Evolutionary conservation across 495 filamentous ascomycete genomes (phyloP).

Genomic region (Talaromyces nanjingensis): DNA sequence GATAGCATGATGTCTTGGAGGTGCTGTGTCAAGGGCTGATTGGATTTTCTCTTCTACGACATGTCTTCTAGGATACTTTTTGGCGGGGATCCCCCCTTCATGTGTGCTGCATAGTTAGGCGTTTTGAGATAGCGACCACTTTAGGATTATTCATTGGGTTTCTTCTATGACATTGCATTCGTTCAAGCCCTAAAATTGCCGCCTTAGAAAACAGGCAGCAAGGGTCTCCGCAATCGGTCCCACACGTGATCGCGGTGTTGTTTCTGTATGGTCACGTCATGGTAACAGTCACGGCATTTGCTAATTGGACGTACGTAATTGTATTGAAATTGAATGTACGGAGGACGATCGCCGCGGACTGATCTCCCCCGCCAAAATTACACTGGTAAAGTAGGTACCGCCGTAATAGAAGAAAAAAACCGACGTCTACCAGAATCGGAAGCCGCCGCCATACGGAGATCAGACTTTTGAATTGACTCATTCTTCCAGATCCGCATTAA

Average conservation of each 20-base stretch:
- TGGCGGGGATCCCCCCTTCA: background rate
- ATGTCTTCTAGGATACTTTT: background rate
- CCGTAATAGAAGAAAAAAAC: constrained; percentile 4
- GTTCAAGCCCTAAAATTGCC: background rate
- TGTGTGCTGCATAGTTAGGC: background rate
- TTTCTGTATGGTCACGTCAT: background rate
- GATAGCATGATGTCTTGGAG: constrained; percentile 12
- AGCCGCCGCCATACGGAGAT: constrained; percentile 2
- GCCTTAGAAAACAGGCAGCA: background rate
- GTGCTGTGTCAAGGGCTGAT: background rate
- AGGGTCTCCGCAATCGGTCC: background rate
- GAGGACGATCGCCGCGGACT: background rate
- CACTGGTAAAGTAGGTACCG: background rate
- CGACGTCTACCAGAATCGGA: constrained; percentile 13
- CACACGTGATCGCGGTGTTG: background rate
- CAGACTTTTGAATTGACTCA: constrained; percentile 3
- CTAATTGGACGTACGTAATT: background rate
- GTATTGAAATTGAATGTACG: background rate
- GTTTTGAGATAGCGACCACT: background rate
- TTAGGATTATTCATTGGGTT: background rate
- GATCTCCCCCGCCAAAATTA: constrained; percentile 12
- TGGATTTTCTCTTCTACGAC: background rate
- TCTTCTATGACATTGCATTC: no score
- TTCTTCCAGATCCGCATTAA: background rate
- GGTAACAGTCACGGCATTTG: background rate